Conservation (phyloP, 2,329 filamentous ascomycete genomes). For the Trichocomaceae sp. region DNA sequence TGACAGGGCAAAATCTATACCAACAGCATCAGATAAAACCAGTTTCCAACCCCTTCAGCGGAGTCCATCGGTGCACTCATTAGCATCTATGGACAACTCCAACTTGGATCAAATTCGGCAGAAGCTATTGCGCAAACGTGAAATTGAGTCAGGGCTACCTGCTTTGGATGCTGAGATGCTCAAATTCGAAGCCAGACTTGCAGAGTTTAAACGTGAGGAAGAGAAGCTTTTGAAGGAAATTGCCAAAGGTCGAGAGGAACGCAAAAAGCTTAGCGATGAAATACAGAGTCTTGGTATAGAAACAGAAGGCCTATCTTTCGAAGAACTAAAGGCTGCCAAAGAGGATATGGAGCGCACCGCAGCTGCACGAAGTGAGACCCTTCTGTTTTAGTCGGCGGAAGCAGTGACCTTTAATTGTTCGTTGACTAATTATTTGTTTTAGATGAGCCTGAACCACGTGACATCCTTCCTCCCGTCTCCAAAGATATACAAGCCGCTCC, state of each 20-base stretch:
- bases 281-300: conserved; percentile 45
- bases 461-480: background rate
- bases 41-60: conserved; percentile 10
- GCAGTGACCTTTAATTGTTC: background rate
- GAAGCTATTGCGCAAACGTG: conserved; percentile 39
- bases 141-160: conserved; percentile 45
- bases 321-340: conserved; percentile 36
- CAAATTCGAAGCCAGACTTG: conserved; percentile 30
- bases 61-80: conserved; percentile 16
- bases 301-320: conserved; percentile 41
- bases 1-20: background rate
- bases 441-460: background rate
- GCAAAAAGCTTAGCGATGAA: conserved; percentile 42
- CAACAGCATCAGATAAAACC: background rate
- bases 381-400: background rate
- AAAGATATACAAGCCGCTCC: background rate
- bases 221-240: conserved; percentile 41
- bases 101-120: conserved; percentile 28
- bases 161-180: conserved; percentile 41
- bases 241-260: conserved; percentile 36
- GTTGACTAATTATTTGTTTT: background rate
- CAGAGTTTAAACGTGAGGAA: conserved; percentile 28
- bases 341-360: conserved; percentile 17
- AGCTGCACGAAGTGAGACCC: conserved; percentile 14
- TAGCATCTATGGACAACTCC: conserved; percentile 18